Evolutionary conservation across 257 asterid genomes (phyloP).

Genomic region (Nicotiana undulata): DNA sequence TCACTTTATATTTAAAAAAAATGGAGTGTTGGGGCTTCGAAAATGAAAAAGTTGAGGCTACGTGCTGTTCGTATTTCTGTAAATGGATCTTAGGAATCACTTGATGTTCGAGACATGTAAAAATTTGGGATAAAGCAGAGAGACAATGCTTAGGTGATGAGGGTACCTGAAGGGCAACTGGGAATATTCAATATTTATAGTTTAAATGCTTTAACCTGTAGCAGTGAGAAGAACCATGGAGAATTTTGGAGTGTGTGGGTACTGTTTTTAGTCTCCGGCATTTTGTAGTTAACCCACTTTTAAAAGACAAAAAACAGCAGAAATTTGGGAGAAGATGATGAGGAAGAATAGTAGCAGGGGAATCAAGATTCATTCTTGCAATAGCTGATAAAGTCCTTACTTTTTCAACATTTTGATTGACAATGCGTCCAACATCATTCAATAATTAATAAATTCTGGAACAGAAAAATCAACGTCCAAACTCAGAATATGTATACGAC

Average conservation of each 20-base stretch:
- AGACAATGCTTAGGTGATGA: background rate
- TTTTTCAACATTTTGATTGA: background rate
- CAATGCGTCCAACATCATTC: background rate
- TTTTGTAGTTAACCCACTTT: background rate
- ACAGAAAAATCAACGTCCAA: background rate
- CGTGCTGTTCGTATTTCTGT: background rate
- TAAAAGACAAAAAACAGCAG: background rate
- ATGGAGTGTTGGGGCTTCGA: background rate
- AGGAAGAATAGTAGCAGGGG: background rate
- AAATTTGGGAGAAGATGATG: background rate
- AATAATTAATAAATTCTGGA: background rate
- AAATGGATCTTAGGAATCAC: background rate
- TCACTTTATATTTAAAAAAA: too few species aligned
- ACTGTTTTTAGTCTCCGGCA: background rate
- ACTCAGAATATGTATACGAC: background rate
- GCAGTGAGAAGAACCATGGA: background rate
- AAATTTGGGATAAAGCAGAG: background rate
- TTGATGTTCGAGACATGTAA: background rate
- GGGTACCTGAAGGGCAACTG: background rate
- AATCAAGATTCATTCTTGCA: background rate
- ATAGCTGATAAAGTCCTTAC: background rate
- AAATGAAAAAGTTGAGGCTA: background rate
- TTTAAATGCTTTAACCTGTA: background rate
- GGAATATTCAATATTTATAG: background rate
- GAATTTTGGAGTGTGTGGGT: background rate